Evolutionary conservation across 1,284 basidiomycete species (phyloP).

Genomic region (Ustilago cynodontis): DNA sequence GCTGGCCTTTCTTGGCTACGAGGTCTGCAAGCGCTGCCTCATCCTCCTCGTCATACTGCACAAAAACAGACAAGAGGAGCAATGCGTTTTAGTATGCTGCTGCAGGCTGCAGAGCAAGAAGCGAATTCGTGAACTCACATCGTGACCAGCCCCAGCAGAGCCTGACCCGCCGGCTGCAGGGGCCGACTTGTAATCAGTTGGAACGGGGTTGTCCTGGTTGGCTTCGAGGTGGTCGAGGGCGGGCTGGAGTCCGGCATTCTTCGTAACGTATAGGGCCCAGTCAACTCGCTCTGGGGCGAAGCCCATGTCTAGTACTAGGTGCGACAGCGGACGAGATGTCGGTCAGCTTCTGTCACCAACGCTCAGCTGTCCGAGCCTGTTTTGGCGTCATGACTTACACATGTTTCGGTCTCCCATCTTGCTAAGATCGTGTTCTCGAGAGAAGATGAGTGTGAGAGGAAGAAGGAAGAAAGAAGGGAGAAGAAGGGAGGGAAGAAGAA

Average conservation of each 20-base stretch:
- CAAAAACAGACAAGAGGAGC: neutral
- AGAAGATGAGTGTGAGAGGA: neutral
- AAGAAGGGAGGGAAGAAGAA: constrained; percentile 2
- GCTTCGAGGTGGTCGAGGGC: constrained; percentile 68
- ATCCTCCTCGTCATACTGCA: constrained; percentile 61
- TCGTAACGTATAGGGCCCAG: constrained; percentile 65
- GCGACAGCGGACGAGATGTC: no score
- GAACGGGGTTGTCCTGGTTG: constrained; percentile 61
- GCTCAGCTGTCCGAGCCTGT: no score
- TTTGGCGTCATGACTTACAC: constrained; percentile 24
- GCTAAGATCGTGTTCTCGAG: neutral
- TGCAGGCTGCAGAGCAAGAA: neutral
- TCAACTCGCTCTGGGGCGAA: constrained; percentile 65
- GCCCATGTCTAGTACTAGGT: constrained; percentile 69
- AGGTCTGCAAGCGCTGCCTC: constrained; percentile 58
- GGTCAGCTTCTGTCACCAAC: no score
- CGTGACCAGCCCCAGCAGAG: constrained; percentile 29
- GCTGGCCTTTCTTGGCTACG: constrained; percentile 53
- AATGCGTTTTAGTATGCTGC: neutral
- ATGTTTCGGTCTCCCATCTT: constrained; percentile 45
- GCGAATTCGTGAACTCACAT: constrained; percentile 22
- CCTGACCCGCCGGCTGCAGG: constrained; percentile 15
- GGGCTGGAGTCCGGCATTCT: constrained; percentile 57
- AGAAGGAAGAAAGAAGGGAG: no score
- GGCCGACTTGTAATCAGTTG: constrained; percentile 50